Percentiles rank a stretch among this genome's conserved stretches.
These are phyloP conservation scores for Arthrobotrys megalospora DNA, from an alignment of 2,329 filamentous ascomycete species.

Conservation along the genomic window DNA sequence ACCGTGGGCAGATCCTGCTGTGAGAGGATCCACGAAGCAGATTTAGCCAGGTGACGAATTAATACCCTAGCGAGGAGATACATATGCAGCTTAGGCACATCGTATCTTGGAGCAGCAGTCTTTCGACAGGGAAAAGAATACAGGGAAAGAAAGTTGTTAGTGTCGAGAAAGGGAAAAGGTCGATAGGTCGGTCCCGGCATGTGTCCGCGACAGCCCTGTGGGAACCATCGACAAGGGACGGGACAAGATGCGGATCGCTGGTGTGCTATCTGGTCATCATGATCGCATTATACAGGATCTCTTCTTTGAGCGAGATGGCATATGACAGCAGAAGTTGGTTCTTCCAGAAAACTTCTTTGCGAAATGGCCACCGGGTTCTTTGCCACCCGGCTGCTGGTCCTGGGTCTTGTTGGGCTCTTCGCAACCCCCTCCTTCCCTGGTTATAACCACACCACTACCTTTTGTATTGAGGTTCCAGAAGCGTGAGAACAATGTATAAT, in stretches of 20 bases:
- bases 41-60: conserved; percentile 60
- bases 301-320: conserved; percentile 24
- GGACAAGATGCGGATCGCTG: conserved; percentile 60
- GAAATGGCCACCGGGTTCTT: conserved; percentile 58
- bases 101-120: conserved; percentile 17
- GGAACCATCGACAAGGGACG: conserved; percentile 60
- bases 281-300: conserved; percentile 61
- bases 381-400: conserved; percentile 48
- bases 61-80: conserved; percentile 56
- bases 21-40: conserved; percentile 59
- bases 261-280: conserved; percentile 60
- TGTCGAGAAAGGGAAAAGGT: conserved; percentile 37
- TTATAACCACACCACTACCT: conserved; percentile 31
- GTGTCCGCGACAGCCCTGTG: conserved; percentile 61
- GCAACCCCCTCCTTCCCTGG: conserved; percentile 31
- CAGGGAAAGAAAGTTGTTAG: background rate
- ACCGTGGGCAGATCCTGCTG: conserved; percentile 47
- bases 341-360: conserved; percentile 61
- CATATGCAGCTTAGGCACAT: conserved; percentile 36
- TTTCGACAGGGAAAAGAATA: conserved; percentile 19
- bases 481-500: conserved; percentile 18
- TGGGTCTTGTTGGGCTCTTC: conserved; percentile 32
- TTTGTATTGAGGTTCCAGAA: conserved; percentile 35
- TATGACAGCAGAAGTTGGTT: conserved; percentile 51
- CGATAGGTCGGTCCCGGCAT: conserved; percentile 50